Evolutionary conservation across 1,284 basidiomycete genomes (phyloP).

Genomic region (Trichosporon asahii): DNA sequence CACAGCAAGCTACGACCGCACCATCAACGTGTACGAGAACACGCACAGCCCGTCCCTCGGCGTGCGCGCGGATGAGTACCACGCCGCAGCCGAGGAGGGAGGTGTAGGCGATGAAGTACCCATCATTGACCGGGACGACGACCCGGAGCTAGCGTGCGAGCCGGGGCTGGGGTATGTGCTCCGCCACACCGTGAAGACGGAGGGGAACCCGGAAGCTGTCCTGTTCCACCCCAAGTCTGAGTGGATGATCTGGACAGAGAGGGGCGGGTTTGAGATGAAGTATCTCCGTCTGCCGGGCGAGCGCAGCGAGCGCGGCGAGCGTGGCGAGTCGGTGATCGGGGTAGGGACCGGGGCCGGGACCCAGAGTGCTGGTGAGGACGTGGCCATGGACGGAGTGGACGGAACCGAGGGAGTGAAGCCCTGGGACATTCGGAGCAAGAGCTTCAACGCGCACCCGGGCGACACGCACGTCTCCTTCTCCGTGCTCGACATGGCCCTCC

Average conservation of each 20-base stretch:
- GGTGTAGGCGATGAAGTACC: slow-evolving; percentile 30
- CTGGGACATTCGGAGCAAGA: slow-evolving; percentile 35
- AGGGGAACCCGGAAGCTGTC: slow-evolving; percentile 49
- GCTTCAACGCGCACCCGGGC: slow-evolving; percentile 48
- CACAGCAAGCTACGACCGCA: slow-evolving; percentile 49
- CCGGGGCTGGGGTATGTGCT: slow-evolving; percentile 39
- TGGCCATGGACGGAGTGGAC: neutral
- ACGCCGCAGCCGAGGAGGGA: slow-evolving; percentile 27
- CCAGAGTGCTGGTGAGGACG: no score
- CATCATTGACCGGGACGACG: slow-evolving; percentile 40
- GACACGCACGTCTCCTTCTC: slow-evolving; percentile 55
- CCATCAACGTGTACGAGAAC: slow-evolving; percentile 43
- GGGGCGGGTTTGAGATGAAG: slow-evolving; percentile 40
- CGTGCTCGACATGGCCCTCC: slow-evolving; percentile 60
- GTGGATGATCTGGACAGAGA: slow-evolving; percentile 43
- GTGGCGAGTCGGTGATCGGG: no score
- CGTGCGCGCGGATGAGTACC: slow-evolving; percentile 2
- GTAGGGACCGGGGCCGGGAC: no score
- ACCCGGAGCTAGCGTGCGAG: slow-evolving; percentile 37
- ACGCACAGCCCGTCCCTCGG: slow-evolving; percentile 9
- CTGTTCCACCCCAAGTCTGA: slow-evolving; percentile 36
- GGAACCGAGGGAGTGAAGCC: neutral
- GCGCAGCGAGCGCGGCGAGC: neutral
- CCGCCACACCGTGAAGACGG: slow-evolving; percentile 31
- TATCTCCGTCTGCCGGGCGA: slow-evolving; percentile 31